phyloP scores from a whole-genome alignment of 495 filamentous ascomycete genomes.

The Xylaria telfairii region DNA sequence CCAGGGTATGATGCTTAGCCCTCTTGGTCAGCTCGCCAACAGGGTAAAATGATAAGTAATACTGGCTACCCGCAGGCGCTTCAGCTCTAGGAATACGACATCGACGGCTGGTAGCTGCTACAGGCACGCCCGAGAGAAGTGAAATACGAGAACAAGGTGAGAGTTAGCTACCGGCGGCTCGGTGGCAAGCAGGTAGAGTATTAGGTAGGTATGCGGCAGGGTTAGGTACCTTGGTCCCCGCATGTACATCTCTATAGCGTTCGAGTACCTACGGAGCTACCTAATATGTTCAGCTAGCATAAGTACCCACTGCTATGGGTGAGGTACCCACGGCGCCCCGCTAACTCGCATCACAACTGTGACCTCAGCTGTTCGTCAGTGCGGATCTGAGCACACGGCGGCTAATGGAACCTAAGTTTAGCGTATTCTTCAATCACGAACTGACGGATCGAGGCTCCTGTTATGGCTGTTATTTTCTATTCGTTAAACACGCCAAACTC shows the following conservation, averaged over 20 bases:
- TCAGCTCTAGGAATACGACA: neutral
- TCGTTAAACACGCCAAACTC: conserved; percentile 6
- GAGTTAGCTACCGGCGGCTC: neutral
- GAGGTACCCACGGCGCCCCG: neutral
- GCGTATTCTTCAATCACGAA: neutral
- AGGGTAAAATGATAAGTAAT: neutral
- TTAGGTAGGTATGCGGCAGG: neutral
- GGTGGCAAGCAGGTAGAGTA: neutral
- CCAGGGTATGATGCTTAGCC: neutral
- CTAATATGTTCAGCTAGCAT: neutral
- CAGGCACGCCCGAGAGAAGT: neutral
- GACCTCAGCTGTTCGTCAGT: neutral
- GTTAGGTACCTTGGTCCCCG: neutral
- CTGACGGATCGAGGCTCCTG: neutral
- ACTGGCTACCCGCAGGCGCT: conserved; percentile 1
- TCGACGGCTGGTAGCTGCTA: conserved; percentile 14
- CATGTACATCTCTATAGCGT: neutral
- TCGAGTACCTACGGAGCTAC: neutral
- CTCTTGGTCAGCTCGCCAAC: neutral
- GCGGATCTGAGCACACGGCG: neutral
- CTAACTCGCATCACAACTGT: conserved; percentile 1
- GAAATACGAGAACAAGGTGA: neutral
- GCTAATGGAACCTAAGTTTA: neutral
- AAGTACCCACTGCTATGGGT: neutral
- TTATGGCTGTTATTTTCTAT: conserved; percentile 16